Conservation (phyloP, 2,329 filamentous ascomycete genomes). For the Ophiostoma quercus region DNA sequence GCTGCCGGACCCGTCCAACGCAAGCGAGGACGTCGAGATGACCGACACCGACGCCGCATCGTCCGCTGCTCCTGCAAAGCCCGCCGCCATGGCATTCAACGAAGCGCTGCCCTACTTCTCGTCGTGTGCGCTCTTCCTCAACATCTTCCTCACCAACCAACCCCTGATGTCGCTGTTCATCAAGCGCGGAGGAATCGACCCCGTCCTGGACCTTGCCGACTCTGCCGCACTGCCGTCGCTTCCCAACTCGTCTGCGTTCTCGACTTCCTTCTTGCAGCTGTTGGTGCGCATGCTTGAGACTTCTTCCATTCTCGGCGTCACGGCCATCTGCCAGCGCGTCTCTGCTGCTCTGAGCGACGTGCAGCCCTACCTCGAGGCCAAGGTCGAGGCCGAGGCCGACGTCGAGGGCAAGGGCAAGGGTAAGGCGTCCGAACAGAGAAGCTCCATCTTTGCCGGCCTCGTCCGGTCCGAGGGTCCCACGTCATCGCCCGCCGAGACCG, state of each 20-base stretch:
- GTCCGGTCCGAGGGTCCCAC: constrained; percentile 44
- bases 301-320: constrained; percentile 73
- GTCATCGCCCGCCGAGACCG: constrained; percentile 37
- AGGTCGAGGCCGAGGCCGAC: background rate
- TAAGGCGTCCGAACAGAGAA: background rate
- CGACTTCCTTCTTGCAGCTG: constrained; percentile 66
- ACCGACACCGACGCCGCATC: constrained; percentile 49
- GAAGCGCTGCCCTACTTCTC: constrained; percentile 57
- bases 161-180: constrained; percentile 69
- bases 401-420: constrained; percentile 11
- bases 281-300: constrained; percentile 74
- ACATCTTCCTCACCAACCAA: constrained; percentile 67
- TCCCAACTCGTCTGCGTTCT: constrained; percentile 61
- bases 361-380: constrained; percentile 54
- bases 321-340: constrained; percentile 70
- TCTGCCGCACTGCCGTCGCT: constrained; percentile 74
- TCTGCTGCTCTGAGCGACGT: constrained; percentile 65
- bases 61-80: background rate
- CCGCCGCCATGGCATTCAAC: background rate
- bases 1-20: constrained; percentile 48
- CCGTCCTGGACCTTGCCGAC: constrained; percentile 76
- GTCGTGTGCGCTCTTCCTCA: constrained; percentile 70
- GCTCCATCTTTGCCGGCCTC: constrained; percentile 66
- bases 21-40: constrained; percentile 55
- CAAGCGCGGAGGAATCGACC: constrained; percentile 72